phyloP scores from a whole-genome alignment of 805 yeast species.

The Cephaloascus albidus region DNA sequence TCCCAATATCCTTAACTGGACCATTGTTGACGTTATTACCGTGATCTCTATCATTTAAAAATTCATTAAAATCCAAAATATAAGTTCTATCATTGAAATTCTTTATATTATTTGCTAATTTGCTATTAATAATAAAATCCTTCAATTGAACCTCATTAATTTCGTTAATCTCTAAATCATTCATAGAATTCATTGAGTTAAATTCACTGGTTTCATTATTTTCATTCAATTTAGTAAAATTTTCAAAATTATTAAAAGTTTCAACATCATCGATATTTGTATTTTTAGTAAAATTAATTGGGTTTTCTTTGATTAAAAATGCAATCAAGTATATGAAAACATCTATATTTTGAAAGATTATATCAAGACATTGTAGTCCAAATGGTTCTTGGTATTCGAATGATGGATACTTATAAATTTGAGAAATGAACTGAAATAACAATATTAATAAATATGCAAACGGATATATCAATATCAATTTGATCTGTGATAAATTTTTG shows the following conservation, averaged over 20 bases:
- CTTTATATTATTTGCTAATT: neutral
- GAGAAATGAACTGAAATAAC: neutral
- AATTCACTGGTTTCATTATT: neutral
- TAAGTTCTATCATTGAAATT: neutral
- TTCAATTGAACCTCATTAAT: neutral
- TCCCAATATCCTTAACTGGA: no score
- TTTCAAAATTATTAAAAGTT: neutral
- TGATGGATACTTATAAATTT: neutral
- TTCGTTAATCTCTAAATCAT: neutral
- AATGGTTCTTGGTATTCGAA: neutral
- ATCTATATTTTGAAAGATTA: neutral
- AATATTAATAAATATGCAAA: neutral
- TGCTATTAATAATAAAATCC: neutral
- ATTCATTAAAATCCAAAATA: neutral
- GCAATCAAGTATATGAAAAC: neutral
- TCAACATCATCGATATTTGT: neutral
- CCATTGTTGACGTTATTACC: no score
- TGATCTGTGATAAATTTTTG: neutral
- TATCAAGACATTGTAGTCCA: neutral
- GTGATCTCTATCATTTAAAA: neutral
- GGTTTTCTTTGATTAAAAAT: slow-evolving; percentile 1
- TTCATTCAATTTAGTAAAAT: neutral
- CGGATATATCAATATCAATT: neutral
- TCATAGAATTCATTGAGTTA: no score
- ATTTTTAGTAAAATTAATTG: neutral